Base-by-base conservation (phyloP, 805 yeast species). In the Monosporozyma unispora region DNA sequence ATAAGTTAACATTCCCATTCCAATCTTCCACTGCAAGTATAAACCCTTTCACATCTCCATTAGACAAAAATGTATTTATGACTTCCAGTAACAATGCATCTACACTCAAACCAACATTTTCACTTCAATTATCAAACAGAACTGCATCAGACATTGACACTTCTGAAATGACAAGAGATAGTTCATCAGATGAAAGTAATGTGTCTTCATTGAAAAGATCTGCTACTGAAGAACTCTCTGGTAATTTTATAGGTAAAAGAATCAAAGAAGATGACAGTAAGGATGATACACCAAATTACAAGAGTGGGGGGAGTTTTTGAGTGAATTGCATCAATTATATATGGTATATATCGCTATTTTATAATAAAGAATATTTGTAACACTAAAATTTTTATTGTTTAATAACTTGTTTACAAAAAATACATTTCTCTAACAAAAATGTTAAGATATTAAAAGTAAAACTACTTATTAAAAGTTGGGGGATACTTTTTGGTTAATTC, bases 201-300 rank as follows among this genome's bases (percentile, higher is more conserved):
- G 14, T n/a, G 1, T 37, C 52, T 14, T 47, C 48, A 16, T 44
- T 46, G 16, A 57, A 57, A 45, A 47, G 60, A 5, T 33, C 55
- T n/a, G 50, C 51, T 3, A 55, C 53, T 21, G 44, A 40, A 16
- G 51, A 46, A 10, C 48, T 14, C 5, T 44, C 22, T 3, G 37
- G 18, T 8, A 21, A 19, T 18, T 18, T 18, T 12, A 23, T 16
- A 18, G 19, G 12, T 16, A 31, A 28, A 28, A 43, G 27, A 43
- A 3, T 47, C 16, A 48, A 50, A 16, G 51, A 18, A 21, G 23
- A 18, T n/a, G 46, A 21, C 16, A 33, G 28, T 8, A 25, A 18
- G 14, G 28, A 33, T 19, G 47, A 44, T 4, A 27, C 21, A 19
- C 6, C 29, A 19, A 16, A 44, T 33, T 16, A 19, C 6, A 19